Base-by-base conservation (phyloP, 768 basidiomycete species). In the Mycena latifolia region DNA sequence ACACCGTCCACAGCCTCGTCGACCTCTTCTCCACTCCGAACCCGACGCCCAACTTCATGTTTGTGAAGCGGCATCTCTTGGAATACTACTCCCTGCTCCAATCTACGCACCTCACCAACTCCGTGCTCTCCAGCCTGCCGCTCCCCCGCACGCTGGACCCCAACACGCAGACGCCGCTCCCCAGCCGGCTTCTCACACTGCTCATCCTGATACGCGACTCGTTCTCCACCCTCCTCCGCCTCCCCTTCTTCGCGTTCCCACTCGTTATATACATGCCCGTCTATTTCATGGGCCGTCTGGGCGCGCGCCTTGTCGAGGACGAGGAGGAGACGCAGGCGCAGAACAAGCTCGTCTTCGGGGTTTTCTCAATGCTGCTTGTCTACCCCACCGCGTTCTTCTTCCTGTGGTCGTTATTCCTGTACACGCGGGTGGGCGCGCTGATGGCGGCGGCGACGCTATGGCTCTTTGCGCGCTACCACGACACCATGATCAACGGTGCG, bases 261-360 rank as follows among this genome's bases (percentile, higher is more conserved):
- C 84, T 98, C 29, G 74, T 97, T 60, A 80, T 96, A 57, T 93
- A 95, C 63, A 77, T 89, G 15, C 98, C 98, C 5, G 89, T 92
- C 50, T 99, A 99, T 78, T 78, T 90, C 65, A 89, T 97, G 82
- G 91, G 89, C 15, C 84, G 89, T 31, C 72, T 91, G 55, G 95
- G 94, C 48, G 92, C 92, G 22, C 80, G 86, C 50, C 79, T 97
- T 39, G 89, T 86, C 37, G 85, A 92, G 72, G 88, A 95, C 66
- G 96, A 98, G 75, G 92, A 98, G 77, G 97, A 98, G 77, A 92
- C 94, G 14, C 92, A 94, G 77, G 98, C 97, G 47, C 96, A 99
- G 84, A 99, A 95, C 83, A 99, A 99, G 83, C 88, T 98, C 48
- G 90, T 93, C 15, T 91, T 97, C 71, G 95, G 95, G 2, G 72